Evolutionary conservation across 495 filamentous ascomycete genomes (phyloP), one percentile per base, ranked within the genome.

Genomic region (Aspergillus heteromorphus): DNA sequence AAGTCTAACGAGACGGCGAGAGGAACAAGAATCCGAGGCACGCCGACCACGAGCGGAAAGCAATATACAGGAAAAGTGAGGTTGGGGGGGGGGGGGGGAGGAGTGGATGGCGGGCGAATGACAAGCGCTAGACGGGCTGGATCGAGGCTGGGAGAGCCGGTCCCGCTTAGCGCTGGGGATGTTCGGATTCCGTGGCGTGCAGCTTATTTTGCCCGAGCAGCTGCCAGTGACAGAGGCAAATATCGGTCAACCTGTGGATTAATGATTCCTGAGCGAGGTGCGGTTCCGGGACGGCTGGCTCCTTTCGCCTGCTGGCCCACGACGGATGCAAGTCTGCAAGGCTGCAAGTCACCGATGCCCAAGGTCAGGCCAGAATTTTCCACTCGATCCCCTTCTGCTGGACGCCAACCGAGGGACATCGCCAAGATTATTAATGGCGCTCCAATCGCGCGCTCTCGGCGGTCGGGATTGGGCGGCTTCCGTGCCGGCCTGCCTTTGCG

Each of bases 121-220:
- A 42, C 34, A 55, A 55, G 53, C 31, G 45, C 53, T 47, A 55
- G 38, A 49, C 53, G 43, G 20, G 43, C 23, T 29, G 45, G 52
- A 55, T 55, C 43, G 53, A 49, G 25, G 25, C 30, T 49, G 14
- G 48, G 40, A 43, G 19, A 17, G 23, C 38, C 45, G 53, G 45
- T 47, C 25, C 53, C 53, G 48, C 48, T 49, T 48, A 45, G 42
- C 30, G 43, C 43, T 27, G 43, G 43, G 43, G 21, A 27, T 13
- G 27, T 20, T 45, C 21, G 43, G 14, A 20, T 1, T 5, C 13
- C 23, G 43, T 30, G 13, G 43, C 27, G 43, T 17, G 16, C 21
- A 27, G 43, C 43, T 47, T 47, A 47, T 29, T 47, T 47, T 13
- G 9, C 21, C 43, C 34, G 34, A n/a, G n/a, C n/a, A n/a, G n/a